phyloP scores from a whole-genome alignment of 2,329 filamentous ascomycete genomes.

The Rutstroemia sydowiana region DNA sequence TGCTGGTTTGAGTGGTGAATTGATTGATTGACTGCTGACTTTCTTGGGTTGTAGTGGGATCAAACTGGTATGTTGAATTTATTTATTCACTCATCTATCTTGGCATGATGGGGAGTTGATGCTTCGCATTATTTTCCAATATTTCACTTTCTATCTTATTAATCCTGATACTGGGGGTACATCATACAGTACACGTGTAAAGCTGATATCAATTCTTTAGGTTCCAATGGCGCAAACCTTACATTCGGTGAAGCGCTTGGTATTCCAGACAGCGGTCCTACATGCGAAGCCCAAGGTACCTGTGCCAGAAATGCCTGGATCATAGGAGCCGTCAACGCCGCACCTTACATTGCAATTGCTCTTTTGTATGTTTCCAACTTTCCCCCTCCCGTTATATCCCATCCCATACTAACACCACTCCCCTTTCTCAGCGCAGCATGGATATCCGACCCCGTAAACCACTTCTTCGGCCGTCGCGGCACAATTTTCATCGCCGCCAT shows the following conservation, averaged over 20 bases:
- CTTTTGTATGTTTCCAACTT: conserved; percentile 35
- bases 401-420: background rate
- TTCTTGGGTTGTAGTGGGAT: conserved; percentile 6
- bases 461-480: conserved; percentile 50
- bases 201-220: conserved; percentile 13
- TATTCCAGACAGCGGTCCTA: conserved; percentile 26
- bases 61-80: conserved; percentile 4
- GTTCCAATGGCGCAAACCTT: conserved; percentile 42
- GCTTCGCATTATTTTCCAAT: background rate
- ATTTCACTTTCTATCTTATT: background rate
- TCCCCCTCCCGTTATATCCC: background rate
- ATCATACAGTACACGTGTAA: too few species aligned
- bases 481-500: conserved; percentile 57
- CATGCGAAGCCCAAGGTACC: conserved; percentile 18
- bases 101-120: background rate
- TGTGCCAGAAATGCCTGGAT: conserved; percentile 45
- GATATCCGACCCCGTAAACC: conserved; percentile 56
- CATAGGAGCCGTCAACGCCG: conserved; percentile 50
- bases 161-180: background rate
- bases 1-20: background rate
- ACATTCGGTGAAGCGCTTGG: conserved; percentile 39
- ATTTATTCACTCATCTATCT: background rate
- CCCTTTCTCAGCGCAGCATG: conserved; percentile 39
- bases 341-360: conserved; percentile 37
- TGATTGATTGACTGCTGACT: background rate